Evolutionary conservation across 495 filamentous ascomycete genomes (phyloP), one percentile per base, ranked within the genome.

Genomic region (Daldinia decipiens): DNA sequence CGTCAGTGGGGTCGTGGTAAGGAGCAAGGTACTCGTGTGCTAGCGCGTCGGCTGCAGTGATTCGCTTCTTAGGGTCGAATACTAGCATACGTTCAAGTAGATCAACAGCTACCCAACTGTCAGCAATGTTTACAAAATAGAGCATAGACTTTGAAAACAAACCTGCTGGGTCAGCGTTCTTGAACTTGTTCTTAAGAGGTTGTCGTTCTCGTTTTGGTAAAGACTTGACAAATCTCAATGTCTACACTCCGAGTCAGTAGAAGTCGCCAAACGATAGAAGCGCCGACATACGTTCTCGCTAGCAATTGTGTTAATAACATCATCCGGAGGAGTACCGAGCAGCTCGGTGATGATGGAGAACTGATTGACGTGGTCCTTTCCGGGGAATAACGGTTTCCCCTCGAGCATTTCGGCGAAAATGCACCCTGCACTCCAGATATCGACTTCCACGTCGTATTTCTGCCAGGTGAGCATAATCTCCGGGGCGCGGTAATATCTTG

Each of bases 401-500:
- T 98, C 94, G 67, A 99, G 84, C 95, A 99, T 99, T 81, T 99
- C 95, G 53, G 95, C 95, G 76, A 99, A 99, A 74, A 99, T 99
- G 82, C 95, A 99, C 61, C 95, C 95, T 9, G 96, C 95, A 77
- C 95, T 98, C 95, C 95, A 99, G 75, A 99, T 97, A 80, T 99
- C 95, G 56, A 99, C 95, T 84, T 98, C 96, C 50, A 98, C 93
- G 74, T 99, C 95, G 81, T 99, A 99, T 82, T 98, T 99, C 80
- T 99, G 95, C 95, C 95, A 99, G 50, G 95, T 99, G 74, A 99
- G 93, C 95, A 99, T 99, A 78, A 99, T 99, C 81, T 99, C 95
- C 15, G 95, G 95, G 4, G 95, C 95, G 55, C 95, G 91, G 83
- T 99, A 99, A 85, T 99, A 99, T 83, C 95, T 87, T 57, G 95